These are phyloP conservation scores for Globisporangium irregulare DNA, from an alignment of 352 stramenopile genomes.

Conservation along the genomic window DNA sequence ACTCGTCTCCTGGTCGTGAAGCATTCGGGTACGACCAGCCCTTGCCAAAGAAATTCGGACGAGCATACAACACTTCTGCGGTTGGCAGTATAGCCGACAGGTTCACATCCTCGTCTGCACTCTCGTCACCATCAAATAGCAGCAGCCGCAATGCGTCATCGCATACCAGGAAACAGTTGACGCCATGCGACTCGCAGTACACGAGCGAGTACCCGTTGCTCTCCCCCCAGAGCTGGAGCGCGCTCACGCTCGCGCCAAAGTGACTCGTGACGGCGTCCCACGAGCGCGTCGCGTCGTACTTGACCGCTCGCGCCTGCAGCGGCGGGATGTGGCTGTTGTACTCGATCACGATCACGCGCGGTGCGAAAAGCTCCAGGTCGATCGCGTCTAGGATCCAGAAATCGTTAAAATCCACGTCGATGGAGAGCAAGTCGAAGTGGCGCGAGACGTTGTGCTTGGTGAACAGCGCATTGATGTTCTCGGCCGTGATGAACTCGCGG, in stretches of 20 bases:
- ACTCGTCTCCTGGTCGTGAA: constrained; percentile 36
- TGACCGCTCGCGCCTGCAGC: constrained; percentile 39
- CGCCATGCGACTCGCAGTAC: constrained; percentile 74
- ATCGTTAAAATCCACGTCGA: constrained; percentile 80
- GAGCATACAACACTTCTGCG: constrained; percentile 34
- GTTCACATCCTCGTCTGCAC: constrained; percentile 8
- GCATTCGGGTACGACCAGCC: constrained; percentile 48
- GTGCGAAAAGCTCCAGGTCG: constrained; percentile 36
- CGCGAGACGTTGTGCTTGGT: constrained; percentile 36
- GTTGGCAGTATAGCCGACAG: constrained; percentile 23
- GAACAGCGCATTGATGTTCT: constrained; percentile 64
- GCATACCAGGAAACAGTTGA: constrained; percentile 71
- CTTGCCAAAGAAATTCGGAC: constrained; percentile 69
- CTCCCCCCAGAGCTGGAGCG: constrained; percentile 40
- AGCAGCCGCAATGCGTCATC: constrained; percentile 33
- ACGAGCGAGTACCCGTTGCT: constrained; percentile 60
- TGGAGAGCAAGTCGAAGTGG: constrained; percentile 59
- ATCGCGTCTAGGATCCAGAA: constrained; percentile 67
- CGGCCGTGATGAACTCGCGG: constrained; percentile 52
- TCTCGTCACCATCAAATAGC: neutral
- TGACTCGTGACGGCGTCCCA: constrained; percentile 54
- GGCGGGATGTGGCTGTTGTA: constrained; percentile 58
- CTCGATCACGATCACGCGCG: constrained; percentile 59
- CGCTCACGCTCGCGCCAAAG: constrained; percentile 59
- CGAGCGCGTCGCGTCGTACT: constrained; percentile 32